Base-by-base conservation (phyloP, 768 basidiomycete genomes). In the Mycena rosella region DNA sequence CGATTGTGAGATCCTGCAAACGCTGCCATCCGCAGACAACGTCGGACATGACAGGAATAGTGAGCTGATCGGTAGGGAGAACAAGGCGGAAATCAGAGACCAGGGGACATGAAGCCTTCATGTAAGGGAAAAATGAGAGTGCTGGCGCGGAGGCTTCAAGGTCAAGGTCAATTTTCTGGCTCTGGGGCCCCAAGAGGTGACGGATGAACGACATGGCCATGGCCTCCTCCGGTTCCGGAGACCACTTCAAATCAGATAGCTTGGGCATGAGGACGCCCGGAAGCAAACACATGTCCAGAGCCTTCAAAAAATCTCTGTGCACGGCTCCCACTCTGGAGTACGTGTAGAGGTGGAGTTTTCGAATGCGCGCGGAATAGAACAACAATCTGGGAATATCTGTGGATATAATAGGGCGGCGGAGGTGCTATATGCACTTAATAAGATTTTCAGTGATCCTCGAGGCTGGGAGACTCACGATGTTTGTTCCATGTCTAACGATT, bases 291-390 rank as follows among this genome's bases (percentile, higher is more conserved):
- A 68, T n/a, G 32, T 63, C 55, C 61, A 68, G 32, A 13, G 67
- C 61, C 30, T 20, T 45, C 3, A 68, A 40, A 26, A 63, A 49
- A 32, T 68, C 56, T 13, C 7, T 5, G 32, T 68, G 40, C 11
- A 68, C 26, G 17, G 47, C n/a, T 34, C 45, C 47, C 14, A 36
- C 3, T 0, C 1, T 1, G 27, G 9, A 1, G 36, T 20, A 2
- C 0, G 53, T 3, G 3, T 32, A 0, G 24, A 57, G 18, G 8
- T 34, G 6, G 29, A 67, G 51, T 2, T 1, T 20, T 48, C 32
- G 45, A 49, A 68, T 56, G 30, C 67, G 60, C 26, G 59, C 56
- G 5, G 67, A 63, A 22, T 68, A 68, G 42, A 68, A 68, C 8
- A 68, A n/a, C 26, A 68, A 38, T 54, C 61, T 68, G 15, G 60